These are phyloP conservation scores for Nadsonia starkeyi-henricii DNA, from an alignment of 1,139 yeast genomes.

Conservation along the genomic window DNA sequence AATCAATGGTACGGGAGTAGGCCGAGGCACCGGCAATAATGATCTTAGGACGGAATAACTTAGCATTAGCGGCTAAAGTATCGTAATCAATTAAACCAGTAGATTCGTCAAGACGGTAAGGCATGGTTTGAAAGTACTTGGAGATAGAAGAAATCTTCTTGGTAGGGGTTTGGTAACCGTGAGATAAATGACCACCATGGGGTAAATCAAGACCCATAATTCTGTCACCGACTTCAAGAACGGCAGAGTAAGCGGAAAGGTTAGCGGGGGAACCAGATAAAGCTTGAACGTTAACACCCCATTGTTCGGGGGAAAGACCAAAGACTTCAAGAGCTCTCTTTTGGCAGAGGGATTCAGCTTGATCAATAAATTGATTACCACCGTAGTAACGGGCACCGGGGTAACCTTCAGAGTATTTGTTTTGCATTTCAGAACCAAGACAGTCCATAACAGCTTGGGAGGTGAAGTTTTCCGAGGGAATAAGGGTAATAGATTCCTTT, in stretches of 20 bases:
- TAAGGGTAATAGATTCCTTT: slow-evolving; percentile 76
- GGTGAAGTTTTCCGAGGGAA: slow-evolving; percentile 92
- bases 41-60: slow-evolving; percentile 82
- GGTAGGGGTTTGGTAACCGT: slow-evolving; percentile 84
- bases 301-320: slow-evolving; percentile 53
- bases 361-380: slow-evolving; percentile 88
- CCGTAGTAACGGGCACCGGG: slow-evolving; percentile 97
- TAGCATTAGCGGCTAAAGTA: slow-evolving; percentile 68
- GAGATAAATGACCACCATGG: slow-evolving; percentile 94
- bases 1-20: slow-evolving; percentile 82
- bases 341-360: slow-evolving; percentile 82
- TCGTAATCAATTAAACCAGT: slow-evolving; percentile 92
- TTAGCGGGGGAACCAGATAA: slow-evolving; percentile 95
- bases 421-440: slow-evolving; percentile 91
- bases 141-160: slow-evolving; percentile 84
- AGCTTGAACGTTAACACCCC: slow-evolving; percentile 97
- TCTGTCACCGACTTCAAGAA: slow-evolving; percentile 82
- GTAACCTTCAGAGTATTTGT: slow-evolving; percentile 96
- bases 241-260: slow-evolving; percentile 84
- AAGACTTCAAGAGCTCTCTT: slow-evolving; percentile 83
- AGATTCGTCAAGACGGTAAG: slow-evolving; percentile 70
- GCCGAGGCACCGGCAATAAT: slow-evolving; percentile 97
- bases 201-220: slow-evolving; percentile 94
- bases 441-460: slow-evolving; percentile 89
- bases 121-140: slow-evolving; percentile 94